Base-by-base conservation (phyloP, 2,329 filamentous ascomycete genomes). In the Botrytis fragariae region DNA sequence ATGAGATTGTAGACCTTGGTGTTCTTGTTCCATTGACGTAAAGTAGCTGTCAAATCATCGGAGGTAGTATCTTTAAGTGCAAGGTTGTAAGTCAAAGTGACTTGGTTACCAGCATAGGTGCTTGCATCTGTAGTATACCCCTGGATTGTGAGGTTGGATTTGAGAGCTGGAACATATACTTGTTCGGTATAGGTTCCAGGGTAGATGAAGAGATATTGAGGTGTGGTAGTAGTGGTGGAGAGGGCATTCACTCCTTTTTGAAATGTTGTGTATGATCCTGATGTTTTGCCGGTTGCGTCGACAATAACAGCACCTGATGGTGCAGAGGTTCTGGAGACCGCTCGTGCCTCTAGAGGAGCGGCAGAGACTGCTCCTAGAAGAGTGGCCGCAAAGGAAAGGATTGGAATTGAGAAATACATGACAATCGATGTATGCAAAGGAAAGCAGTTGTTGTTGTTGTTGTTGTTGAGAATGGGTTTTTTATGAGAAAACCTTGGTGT, bases 1-100 rank as follows among this genome's bases (percentile, higher is more conserved):
- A 89, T 89, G 81, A 90, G 83, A 78, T 89, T 90, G 82, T 89
- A 89, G 62, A 89, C 83, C 75, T 86, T 87, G 73, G 77, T 86
- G 83, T 86, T 87, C 6, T 81, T 84, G 20, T 84, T 77, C 77
- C 77, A 78, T 62, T 80, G 76, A 64, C 79, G 72, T 42, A 80
- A 59, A 14, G 78, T 79, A 14, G 77, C 78, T 22, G 79, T 79
- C 35, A 77, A 85, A 67, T 80, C 76, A 73, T 88, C 86, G 73
- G 86, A 83, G 70, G 79, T 84, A 20, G 79, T 78, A 60, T 82
- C 79, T 68, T 83, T 79, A 51, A 84, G 83, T 67, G 83, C 83
- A 69, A 82, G 80, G 57, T 81, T 80, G 48, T 84, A 82, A 10
- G 78, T 81, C 60, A 82, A 79, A 72, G 83, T 88, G 42, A 87